phyloP scores from a whole-genome alignment of 768 basidiomycete species.

The Serendipita indica region DNA sequence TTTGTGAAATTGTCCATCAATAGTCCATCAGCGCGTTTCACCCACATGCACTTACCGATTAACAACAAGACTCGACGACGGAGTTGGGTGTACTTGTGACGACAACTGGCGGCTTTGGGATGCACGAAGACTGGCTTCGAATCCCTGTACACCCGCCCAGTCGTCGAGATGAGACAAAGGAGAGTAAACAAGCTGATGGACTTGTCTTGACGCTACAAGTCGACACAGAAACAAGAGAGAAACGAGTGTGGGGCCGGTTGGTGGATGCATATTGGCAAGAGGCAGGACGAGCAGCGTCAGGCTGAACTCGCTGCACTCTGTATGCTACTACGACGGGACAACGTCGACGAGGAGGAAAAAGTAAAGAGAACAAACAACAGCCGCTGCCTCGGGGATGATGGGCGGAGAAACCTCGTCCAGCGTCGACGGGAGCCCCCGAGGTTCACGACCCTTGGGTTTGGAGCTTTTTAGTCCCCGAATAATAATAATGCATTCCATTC shows the following conservation, averaged over 20 bases:
- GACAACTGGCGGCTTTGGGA: not conserved
- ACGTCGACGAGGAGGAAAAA: not conserved
- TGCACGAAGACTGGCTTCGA: not conserved
- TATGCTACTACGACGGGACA: not conserved
- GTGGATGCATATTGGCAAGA: not conserved
- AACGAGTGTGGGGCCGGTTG: constrained; percentile 2
- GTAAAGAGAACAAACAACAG: not conserved
- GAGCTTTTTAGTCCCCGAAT: too few relatives aligned
- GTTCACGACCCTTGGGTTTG: too few relatives aligned
- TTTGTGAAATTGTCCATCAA: not conserved
- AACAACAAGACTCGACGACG: not conserved
- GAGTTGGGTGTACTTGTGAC: not conserved
- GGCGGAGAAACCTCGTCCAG: not conserved
- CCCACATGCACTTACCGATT: not conserved
- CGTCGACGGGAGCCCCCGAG: too few relatives aligned
- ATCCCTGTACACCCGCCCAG: constrained; percentile 1
- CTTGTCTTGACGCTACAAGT: not conserved
- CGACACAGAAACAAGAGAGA: not conserved
- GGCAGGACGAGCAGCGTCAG: not conserved
- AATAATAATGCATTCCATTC: too few relatives aligned
- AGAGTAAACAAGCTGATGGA: not conserved
- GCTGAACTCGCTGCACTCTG: not conserved
- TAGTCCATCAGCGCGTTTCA: not conserved
- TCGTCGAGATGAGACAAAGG: not conserved
- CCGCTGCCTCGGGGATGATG: not conserved